Evolutionary conservation across 257 asterid species (phyloP), one percentile per base, ranked within the genome.

Genomic region (Marsdenia floribunda): DNA sequence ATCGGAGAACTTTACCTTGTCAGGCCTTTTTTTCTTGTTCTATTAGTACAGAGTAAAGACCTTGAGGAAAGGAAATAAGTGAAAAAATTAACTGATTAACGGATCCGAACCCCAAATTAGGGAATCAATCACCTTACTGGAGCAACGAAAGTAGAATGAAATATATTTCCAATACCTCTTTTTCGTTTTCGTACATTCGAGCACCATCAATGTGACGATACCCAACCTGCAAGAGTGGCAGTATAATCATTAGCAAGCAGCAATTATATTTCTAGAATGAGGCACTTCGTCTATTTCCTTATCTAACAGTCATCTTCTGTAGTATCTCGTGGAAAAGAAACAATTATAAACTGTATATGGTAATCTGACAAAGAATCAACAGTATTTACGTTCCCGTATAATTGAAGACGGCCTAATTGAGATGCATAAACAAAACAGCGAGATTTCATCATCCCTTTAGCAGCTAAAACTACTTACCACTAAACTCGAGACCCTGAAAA

Each of bases 151-250:
- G 19, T 2, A 47, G 37, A 49, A 19, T 26, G n/a, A 35, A 57
- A 7, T 26, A 72, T 22, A 40, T n/a, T 5, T 24, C 10, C 15
- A 37, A 35, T 64, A 83, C 80, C 86, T 83, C 86, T 53, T 83
- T 83, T 71, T 83, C 86, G 52, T 83, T 83, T 64, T 60, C 44
- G 63, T 83, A 83, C 19, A 35, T 8, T 12, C 67, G 77, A 52
- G 83, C 86, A 70, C 86, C 57, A 49, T 82, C 86, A 64, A 82
- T 82, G 53, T 82, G 86, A 58, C 86, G 83, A 68, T 82, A 82
- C 54, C 86, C 86, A 71, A 29, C 79, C 86, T 82, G 77, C 75
- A 46, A 12, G 37, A 68, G 18, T 46, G 14, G 6, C 42, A 13
- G 8, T 12, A 69, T 12, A 26, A 49, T 69, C 35, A 38, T 68